Conservation (phyloP, 257 asterid genomes). For the Solanum sitiens region DNA sequence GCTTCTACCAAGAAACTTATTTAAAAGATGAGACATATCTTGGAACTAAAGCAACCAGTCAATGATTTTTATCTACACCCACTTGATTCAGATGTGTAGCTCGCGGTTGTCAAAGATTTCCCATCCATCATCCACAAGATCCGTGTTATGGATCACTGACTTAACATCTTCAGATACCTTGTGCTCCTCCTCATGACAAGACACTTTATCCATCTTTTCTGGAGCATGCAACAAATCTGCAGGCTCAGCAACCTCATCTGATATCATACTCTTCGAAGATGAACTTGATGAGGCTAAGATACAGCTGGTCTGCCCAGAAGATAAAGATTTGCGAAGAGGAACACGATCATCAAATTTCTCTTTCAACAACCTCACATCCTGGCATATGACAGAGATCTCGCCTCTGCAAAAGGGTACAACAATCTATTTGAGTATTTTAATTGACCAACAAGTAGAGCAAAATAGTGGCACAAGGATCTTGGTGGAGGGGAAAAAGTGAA, state of each 20-base stretch:
- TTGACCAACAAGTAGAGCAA: not conserved
- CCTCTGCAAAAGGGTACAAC: conserved; percentile 41
- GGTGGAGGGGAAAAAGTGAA: not conserved
- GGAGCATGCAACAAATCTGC: not conserved
- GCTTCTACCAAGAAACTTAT: not conserved
- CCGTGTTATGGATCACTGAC: conserved; percentile 7
- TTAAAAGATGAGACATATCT: not conserved
- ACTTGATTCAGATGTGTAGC: conserved; percentile 2
- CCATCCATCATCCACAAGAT: conserved; percentile 55
- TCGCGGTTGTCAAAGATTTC: conserved; percentile 34
- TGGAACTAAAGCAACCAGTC: not conserved
- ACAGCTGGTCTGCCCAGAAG: conserved; percentile 49
- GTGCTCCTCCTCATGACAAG: conserved; percentile 7
- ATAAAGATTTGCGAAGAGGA: conserved; percentile 44
- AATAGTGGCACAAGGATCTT: not conserved
- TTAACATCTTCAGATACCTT: conserved; percentile 10
- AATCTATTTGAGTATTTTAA: not conserved
- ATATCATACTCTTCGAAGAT: conserved; percentile 21
- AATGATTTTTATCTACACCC: not conserved
- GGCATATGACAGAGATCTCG: conserved; percentile 74
- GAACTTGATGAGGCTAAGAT: conserved; percentile 47
- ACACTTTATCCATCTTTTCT: not conserved
- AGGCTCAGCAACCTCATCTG: conserved; percentile 17
- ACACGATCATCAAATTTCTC: conserved; percentile 44
- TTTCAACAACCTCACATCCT: conserved; percentile 60